phyloP scores from a whole-genome alignment of 345 rosid species.

The Boechera stricta region DNA sequence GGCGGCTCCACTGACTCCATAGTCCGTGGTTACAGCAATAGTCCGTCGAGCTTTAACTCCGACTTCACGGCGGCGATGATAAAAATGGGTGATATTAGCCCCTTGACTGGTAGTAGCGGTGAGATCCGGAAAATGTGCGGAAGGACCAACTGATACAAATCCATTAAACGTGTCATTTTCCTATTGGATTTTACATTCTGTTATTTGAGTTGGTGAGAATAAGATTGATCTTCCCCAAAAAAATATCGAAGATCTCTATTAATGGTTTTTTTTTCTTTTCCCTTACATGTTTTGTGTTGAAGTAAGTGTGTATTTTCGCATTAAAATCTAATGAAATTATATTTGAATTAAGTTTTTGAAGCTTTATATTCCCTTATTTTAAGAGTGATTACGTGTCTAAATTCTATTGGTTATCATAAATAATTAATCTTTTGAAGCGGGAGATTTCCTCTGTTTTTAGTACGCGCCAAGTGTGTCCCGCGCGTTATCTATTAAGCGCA shows the following conservation, averaged over 20 bases:
- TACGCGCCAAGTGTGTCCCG: constrained; percentile 40
- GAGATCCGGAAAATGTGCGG: constrained; percentile 80
- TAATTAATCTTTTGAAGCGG: constrained; percentile 1
- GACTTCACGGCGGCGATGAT: constrained; percentile 79
- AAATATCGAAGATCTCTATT: constrained; percentile 6
- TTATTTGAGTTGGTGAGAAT: constrained; percentile 19
- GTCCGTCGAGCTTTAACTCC: constrained; percentile 56
- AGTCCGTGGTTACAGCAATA: constrained; percentile 60
- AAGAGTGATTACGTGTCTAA: neutral
- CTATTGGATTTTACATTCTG: constrained; percentile 13
- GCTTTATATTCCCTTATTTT: neutral
- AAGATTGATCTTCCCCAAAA: neutral
- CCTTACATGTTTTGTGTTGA: neutral
- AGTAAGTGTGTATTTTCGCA: constrained; percentile 35
- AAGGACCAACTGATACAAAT: constrained; percentile 52
- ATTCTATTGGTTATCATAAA: neutral
- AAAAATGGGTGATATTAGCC: constrained; percentile 80
- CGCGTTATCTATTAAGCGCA: constrained; percentile 29
- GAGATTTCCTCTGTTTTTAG: constrained; percentile 11
- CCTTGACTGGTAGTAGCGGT: constrained; percentile 76
- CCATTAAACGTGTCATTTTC: constrained; percentile 11
- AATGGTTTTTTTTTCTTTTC: neutral
- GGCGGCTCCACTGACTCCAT: constrained; percentile 77
- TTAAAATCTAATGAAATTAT: constrained; percentile 27
- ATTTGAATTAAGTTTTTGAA: neutral